Percentiles rank a stretch among this genome's conserved stretches.
Evolutionary conservation across 306 rosid genomes (phyloP).

Genomic region (Calophaca sinica): DNA sequence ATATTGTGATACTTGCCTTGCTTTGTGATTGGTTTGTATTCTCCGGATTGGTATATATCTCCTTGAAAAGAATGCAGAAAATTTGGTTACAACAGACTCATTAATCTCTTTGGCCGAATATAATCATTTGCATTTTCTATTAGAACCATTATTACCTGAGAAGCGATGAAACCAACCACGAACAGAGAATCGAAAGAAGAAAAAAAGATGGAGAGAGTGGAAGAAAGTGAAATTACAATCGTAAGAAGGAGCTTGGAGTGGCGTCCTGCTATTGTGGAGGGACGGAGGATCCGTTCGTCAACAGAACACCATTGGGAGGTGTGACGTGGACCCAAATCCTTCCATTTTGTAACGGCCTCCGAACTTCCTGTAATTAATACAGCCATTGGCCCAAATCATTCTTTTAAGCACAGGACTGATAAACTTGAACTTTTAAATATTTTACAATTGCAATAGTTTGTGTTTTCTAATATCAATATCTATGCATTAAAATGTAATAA

Average conservation of each 20-base stretch:
- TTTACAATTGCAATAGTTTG: too few species aligned
- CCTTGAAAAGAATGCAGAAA: constrained; percentile 21
- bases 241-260: constrained; percentile 27
- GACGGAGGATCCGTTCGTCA: constrained; percentile 54
- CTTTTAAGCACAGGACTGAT: background rate
- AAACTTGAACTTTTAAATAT: too few species aligned
- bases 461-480: too few species aligned
- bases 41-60: background rate
- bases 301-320: constrained; percentile 15
- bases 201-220: background rate
- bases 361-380: constrained; percentile 21
- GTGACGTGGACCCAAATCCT: constrained; percentile 56
- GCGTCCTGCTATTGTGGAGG: constrained; percentile 40
- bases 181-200: background rate
- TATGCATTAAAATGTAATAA: too few species aligned
- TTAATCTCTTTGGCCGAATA: background rate
- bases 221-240: background rate
- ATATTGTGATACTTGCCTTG: constrained; percentile 14
- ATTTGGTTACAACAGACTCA: background rate
- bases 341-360: constrained; percentile 54
- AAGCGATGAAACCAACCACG: background rate
- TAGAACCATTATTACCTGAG: background rate
- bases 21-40: background rate
- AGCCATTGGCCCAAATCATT: background rate
- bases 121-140: background rate